Evolutionary conservation across 148 eudicot genomes (phyloP).

Genomic region (Arbutus unedo): DNA sequence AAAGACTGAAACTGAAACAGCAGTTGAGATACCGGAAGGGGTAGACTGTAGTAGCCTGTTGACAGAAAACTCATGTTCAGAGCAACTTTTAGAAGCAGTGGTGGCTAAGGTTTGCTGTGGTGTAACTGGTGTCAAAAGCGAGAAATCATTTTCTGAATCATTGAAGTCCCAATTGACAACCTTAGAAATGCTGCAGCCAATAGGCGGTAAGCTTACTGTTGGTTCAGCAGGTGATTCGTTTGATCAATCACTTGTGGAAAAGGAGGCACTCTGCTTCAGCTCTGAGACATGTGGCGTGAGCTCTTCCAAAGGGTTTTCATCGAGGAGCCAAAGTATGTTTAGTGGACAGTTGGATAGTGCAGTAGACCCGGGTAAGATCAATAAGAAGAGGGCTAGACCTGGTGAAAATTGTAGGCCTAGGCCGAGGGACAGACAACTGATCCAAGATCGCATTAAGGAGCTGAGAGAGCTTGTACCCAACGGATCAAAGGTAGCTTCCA

Average conservation of each 20-base stretch:
- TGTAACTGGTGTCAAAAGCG: constrained; percentile 29
- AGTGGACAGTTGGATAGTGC: constrained; percentile 47
- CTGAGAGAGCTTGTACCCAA: constrained; percentile 81
- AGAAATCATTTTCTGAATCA: constrained; percentile 37
- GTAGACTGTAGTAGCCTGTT: constrained; percentile 46
- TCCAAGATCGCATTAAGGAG: constrained; percentile 92
- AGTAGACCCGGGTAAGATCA: constrained; percentile 38
- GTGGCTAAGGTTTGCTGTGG: constrained; percentile 59
- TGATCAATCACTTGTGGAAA: constrained; percentile 47
- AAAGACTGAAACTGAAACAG: constrained; percentile 26
- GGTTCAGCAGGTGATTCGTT: constrained; percentile 56
- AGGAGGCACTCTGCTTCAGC: constrained; percentile 44
- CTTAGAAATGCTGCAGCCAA: constrained; percentile 49
- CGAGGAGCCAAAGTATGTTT: constrained; percentile 41
- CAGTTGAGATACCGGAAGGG: constrained; percentile 45
- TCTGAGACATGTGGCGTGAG: constrained; percentile 46
- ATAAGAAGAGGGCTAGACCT: constrained; percentile 75
- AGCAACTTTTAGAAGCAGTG: constrained; percentile 84
- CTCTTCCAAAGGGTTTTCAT: constrained; percentile 41
- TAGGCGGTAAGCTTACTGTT: constrained; percentile 39
- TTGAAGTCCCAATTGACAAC: constrained; percentile 51
- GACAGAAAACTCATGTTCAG: constrained; percentile 48
- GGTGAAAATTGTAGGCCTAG: constrained; percentile 84
- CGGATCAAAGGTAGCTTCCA: constrained; percentile 70
- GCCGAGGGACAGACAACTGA: constrained; percentile 92